Percentiles rank a stretch among this genome's conserved stretches.
phyloP scores from a whole-genome alignment of 176 grass and related monocot genomes.

The Hsuehochloa calcarea region DNA sequence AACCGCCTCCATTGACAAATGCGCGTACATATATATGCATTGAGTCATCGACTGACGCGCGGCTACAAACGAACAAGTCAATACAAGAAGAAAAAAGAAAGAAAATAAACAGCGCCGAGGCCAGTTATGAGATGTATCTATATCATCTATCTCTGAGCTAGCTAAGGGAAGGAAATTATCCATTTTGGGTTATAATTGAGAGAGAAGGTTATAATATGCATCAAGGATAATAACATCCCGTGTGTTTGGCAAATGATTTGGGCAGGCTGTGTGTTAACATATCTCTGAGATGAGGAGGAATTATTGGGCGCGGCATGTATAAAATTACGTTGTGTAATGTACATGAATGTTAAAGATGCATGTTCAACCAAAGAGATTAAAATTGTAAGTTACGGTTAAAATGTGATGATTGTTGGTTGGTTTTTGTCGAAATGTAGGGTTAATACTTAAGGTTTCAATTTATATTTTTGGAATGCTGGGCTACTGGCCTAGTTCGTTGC shows the following conservation, averaged over 20 bases:
- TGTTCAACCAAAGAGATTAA: no score
- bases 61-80: background rate
- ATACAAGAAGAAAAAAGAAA: background rate
- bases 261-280: no score
- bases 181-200: background rate
- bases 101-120: background rate
- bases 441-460: no score
- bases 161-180: background rate
- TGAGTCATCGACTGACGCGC: slow-evolving; percentile 4
- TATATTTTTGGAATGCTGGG: no score
- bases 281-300: no score
- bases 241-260: slow-evolving; percentile 9
- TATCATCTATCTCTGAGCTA: background rate
- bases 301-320: no score
- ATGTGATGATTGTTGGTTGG: no score
- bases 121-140: slow-evolving; percentile 13
- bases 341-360: no score
- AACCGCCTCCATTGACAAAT: background rate
- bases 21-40: background rate
- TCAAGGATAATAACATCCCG: slow-evolving; percentile 15
- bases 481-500: no score
- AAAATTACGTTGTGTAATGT: no score
- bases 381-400: no score
- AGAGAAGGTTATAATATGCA: background rate
- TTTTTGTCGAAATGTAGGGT: no score